Evolutionary conservation across 179 eudicot genomes (phyloP), one percentile per base, ranked within the genome.

Genomic region (Amaranthus tricolor): DNA sequence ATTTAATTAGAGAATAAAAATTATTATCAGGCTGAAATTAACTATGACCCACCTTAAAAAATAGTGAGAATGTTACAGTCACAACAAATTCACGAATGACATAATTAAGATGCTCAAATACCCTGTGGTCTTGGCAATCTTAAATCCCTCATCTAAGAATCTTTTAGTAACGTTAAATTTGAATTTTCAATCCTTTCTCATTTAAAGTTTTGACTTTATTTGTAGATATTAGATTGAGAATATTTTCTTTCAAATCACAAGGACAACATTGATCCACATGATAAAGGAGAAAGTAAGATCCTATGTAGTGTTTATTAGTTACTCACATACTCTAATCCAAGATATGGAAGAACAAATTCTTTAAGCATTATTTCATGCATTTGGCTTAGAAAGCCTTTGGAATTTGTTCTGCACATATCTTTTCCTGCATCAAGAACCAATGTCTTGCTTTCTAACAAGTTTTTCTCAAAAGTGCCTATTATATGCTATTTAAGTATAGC

Each of bases 331-430:
- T 24, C 31, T 66, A n/a, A 48, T n/a, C 15, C 31, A 47, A 66
- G 70, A 66, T 66, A 66, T 66, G 70, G 70, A 24, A 24, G 70
- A 47, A 66, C 70, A 48, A 48, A 66, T 66, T 66, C 70, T 66
- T 53, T 49, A 9, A 47, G 55, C 0, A 66, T 9, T 66, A 47
- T 66, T 44, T 48, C 24, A n/a, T 45, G 31, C 70, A 66, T 48
- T 47, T 49, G 43, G 21, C 49, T 47, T 20, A 9, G 51, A 66
- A 49, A 47, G 51, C 68, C 44, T 4, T 64, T 9, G 20, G 70
- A 66, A 66, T 19, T 17, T 66, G 16, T 66, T 66, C 70, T 66
- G 70, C 10, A 19, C 51, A n/a, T 64, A 66, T 48, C 55, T 48
- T 66, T 66, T 16, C 70, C 54, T n/a, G 54, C 70, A 48, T 47